phyloP scores from a whole-genome alignment of 2,329 filamentous ascomycete species.

The Cercospora sp. region DNA sequence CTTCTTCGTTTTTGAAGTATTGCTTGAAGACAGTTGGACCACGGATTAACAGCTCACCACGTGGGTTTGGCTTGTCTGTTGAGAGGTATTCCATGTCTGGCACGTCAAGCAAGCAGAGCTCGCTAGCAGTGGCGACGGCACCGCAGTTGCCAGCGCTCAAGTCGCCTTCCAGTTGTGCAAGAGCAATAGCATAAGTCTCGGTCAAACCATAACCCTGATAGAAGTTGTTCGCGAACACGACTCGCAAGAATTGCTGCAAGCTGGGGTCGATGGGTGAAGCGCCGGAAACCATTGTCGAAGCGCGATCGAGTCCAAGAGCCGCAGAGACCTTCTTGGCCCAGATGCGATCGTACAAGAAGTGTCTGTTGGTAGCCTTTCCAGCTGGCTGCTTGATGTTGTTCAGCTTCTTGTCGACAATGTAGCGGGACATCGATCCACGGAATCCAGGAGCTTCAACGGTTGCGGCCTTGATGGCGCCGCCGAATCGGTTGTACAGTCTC shows the following conservation, averaged over 20 bases:
- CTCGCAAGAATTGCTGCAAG: constrained; percentile 83
- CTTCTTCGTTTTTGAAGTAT: constrained; percentile 87
- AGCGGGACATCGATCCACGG: constrained; percentile 76
- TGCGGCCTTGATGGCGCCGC: constrained; percentile 73
- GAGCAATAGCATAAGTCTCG: constrained; percentile 80
- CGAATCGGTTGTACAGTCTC: constrained; percentile 87
- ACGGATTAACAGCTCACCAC: constrained; percentile 83
- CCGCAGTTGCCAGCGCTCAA: constrained; percentile 80
- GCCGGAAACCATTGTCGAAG: constrained; percentile 75
- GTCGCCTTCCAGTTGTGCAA: constrained; percentile 70
- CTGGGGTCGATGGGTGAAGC: constrained; percentile 87
- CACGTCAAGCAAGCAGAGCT: constrained; percentile 80
- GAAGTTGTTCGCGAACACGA: constrained; percentile 76
- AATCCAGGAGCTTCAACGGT: constrained; percentile 79
- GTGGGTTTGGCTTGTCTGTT: constrained; percentile 83
- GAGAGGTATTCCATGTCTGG: constrained; percentile 92
- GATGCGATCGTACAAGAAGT: constrained; percentile 78
- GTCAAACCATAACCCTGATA: constrained; percentile 91
- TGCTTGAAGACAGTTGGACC: constrained; percentile 78
- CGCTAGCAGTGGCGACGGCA: constrained; percentile 63
- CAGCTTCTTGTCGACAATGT: constrained; percentile 76
- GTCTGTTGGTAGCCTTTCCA: constrained; percentile 74
- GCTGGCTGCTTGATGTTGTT: constrained; percentile 66
- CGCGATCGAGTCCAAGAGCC: constrained; percentile 77
- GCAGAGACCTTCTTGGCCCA: constrained; percentile 85